Base-by-base conservation (phyloP, 441 rosid genomes). In the Pelargonium cotyledonis region DNA sequence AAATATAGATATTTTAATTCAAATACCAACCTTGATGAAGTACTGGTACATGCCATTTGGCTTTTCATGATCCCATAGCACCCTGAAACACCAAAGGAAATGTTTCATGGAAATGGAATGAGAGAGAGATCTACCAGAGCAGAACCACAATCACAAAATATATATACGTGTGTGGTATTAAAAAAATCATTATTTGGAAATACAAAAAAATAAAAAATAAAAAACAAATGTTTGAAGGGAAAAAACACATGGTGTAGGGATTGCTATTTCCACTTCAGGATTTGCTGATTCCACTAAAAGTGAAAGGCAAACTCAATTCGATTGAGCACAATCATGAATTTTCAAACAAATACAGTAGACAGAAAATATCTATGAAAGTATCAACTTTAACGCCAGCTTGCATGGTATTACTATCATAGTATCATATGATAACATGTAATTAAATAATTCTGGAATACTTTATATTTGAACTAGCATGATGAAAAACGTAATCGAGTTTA, bases 31-130 rank as follows among this genome's bases (percentile, higher is more conserved):
- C 63, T 58, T 58, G 63, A 58, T 58, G 31, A 58, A 58, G 2
- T 58, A 58, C 63, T 58, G 63, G 63, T 58, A 58, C 63, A 58
- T 58, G 21, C 31, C 63, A 9, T 58, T 58, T 58, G 63, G 63
- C 5, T 58, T 19, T 58, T 58, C 63, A 21, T 58, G 63, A 19
- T 58, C 31, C 63, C 63, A 58, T 58, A 58, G 31, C 63, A 58
- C 63, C 63, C 63, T 58, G 63, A 58, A 57, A 19, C 62, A 19
- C 19, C 26, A 57, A 57, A 18, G 62, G 23, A 57, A 57, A 57
- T 16, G 29, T 57, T 57, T 16, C 19, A 55, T 18, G 23, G 21
- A 15, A 55, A 55, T 55, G 61, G 60, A 53, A 14, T 9, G 41
- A 38, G 41, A 38, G 41, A 38, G 41, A 38, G 5, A 38, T 38